Base-by-base conservation (phyloP, 1,139 yeast species). In the Diutina ranongensis region DNA sequence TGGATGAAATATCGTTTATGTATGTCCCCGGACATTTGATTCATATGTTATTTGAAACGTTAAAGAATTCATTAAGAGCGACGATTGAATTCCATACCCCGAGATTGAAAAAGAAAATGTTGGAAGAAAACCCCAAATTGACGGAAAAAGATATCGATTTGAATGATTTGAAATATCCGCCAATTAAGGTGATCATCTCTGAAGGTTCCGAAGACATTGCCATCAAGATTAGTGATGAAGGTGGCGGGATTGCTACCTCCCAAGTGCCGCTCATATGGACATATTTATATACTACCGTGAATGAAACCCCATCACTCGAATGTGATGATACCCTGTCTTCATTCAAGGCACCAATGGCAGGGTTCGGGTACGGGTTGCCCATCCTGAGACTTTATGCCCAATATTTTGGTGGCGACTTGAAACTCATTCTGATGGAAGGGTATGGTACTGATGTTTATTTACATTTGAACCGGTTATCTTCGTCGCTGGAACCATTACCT, bases 151-250 rank as follows among this genome's bases (percentile, higher is more conserved):
- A 66, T 31, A 68, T 71, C 35, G 80, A 77, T 54, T 63, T 78
- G 42, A 80, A 82, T 50, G 86, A 80, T 55, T 73, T 85, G 51
- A 69, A 72, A 48, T 86, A 78, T 59, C 95, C 96, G 0, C 84
- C 94, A 2, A 82, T 88, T 40, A 86, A 86, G 61, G 83, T 88
- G 22, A 84, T 88, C 49, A 88, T 87, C 22, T 85, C 89, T n/a
- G 87, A 86, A 59, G 97, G 97, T 12, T 76, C 79, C 40, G 95
- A 87, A 58, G 96, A 88, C 59, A 86, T 88, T 51, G 88, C 96
- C n/a, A 83, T 87, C 54, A 88, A 88, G 61, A 81, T 87, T 49
- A 81, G 92, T 40, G 97, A 87, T 59, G 95, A 87, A 65, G 97
- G 96, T 44, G 97, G 96, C 36, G 96, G 96, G 27, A 86, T 88